Percentiles rank a stretch among this genome's conserved stretches.
Evolutionary conservation across 306 rosid species (phyloP).

Genomic region (Vigna radiata): DNA sequence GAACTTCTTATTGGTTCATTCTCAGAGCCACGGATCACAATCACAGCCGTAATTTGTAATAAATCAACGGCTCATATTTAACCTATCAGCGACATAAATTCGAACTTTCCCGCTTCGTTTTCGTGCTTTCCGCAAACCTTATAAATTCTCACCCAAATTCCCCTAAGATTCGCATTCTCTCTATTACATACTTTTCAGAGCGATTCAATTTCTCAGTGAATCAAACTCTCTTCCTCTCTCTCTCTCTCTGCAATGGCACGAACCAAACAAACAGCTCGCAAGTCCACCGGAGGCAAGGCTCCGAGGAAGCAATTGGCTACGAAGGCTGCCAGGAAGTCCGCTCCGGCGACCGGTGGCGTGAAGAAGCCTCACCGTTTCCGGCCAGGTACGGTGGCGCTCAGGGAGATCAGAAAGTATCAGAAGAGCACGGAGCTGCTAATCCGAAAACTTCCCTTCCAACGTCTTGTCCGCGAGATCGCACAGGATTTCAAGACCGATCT

Average conservation of each 20-base stretch:
- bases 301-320: not conserved
- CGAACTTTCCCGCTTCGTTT: too few relatives aligned
- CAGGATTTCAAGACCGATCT: not conserved
- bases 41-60: too few relatives aligned
- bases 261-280: not conserved
- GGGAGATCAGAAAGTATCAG: constrained; percentile 3
- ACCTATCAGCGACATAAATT: too few relatives aligned
- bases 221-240: too few relatives aligned
- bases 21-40: too few relatives aligned
- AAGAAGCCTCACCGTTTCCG: not conserved
- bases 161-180: too few relatives aligned
- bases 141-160: too few relatives aligned
- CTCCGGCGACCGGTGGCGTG: constrained; percentile 4
- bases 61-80: too few relatives aligned
- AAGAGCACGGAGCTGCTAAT: not conserved
- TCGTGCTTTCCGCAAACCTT: too few relatives aligned
- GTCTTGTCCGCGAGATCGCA: not conserved
- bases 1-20: too few relatives aligned
- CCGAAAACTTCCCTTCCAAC: not conserved
- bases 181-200: too few relatives aligned
- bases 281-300: constrained; percentile 6
- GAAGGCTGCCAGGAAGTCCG: not conserved
- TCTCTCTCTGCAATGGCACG: not conserved
- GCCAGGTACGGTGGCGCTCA: constrained; percentile 4
- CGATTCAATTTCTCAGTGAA: too few relatives aligned